Percentiles rank a stretch among this genome's conserved stretches.
Conservation (phyloP, 1,284 basidiomycete genomes). For the Tilletia walkeri region DNA sequence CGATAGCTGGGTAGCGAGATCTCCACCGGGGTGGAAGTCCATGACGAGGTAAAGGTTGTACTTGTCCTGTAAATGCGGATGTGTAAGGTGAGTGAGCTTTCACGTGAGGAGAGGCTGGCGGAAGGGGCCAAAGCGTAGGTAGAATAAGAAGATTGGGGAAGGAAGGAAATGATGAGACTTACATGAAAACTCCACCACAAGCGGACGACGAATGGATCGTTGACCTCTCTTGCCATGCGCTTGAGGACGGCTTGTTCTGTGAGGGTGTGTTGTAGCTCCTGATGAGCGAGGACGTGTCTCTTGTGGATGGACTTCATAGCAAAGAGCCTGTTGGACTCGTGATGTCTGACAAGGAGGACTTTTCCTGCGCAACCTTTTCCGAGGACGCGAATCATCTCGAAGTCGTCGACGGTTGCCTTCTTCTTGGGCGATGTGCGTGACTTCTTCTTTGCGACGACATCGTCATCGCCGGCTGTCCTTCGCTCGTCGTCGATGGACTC, state of each 20-base stretch:
- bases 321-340: constrained; percentile 67
- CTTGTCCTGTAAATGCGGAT: constrained; percentile 20
- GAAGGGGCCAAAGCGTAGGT: constrained; percentile 6
- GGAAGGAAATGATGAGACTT: background rate
- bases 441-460: constrained; percentile 36
- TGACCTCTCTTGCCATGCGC: constrained; percentile 66
- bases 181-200: constrained; percentile 89
- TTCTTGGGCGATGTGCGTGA: constrained; percentile 24
- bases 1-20: constrained; percentile 91
- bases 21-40: constrained; percentile 95
- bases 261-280: constrained; percentile 89
- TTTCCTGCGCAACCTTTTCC: constrained; percentile 96
- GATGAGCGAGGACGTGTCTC: constrained; percentile 84
- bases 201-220: constrained; percentile 86
- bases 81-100: background rate
- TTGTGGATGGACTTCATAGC: constrained; percentile 97
- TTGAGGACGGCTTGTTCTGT: constrained; percentile 91
- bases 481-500: background rate
- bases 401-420: constrained; percentile 69
- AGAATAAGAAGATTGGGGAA: background rate
- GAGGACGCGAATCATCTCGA: constrained; percentile 91
- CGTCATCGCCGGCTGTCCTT: background rate
- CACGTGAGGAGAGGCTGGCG: no score
- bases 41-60: constrained; percentile 51
- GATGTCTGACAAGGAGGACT: constrained; percentile 58